Percentiles rank a stretch among this genome's conserved stretches.
Conservation (phyloP, 192 early-diverging fungal species). For the Podila horticola region DNA sequence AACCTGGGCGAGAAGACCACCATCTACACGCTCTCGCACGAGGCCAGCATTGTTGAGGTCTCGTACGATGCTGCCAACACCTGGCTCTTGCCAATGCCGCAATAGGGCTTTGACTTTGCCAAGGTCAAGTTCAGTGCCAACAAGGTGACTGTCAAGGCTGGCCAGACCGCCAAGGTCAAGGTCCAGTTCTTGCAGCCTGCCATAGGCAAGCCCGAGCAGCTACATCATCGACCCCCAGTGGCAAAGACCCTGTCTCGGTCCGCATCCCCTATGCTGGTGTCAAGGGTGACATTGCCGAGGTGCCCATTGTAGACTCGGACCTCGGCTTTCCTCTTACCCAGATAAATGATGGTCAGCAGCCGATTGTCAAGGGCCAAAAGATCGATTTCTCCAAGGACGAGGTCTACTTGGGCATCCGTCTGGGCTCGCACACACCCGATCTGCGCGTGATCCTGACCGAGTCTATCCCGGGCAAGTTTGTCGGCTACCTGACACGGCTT, state of each 20-base stretch:
- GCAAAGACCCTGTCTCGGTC: constrained; percentile 19
- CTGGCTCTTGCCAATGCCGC: constrained; percentile 40
- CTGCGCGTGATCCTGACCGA: no score
- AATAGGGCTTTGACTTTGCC: constrained; percentile 38
- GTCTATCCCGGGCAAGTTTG: no score
- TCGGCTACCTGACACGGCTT: no score
- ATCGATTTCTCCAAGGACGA: no score
- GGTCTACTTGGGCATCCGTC: no score
- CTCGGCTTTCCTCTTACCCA: constrained; percentile 6
- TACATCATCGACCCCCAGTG: constrained; percentile 46
- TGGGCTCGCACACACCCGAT: no score
- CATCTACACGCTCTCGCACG: constrained; percentile 49
- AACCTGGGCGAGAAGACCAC: constrained; percentile 38
- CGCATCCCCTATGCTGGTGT: constrained; percentile 42
- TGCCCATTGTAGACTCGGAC: constrained; percentile 30
- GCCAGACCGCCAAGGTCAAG: constrained; percentile 31
- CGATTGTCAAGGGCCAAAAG: no score
- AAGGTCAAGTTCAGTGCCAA: constrained; percentile 34
- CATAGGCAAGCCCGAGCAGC: constrained; percentile 17
- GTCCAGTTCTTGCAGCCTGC: constrained; percentile 52
- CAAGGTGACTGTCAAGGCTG: constrained; percentile 33
- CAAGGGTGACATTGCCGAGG: constrained; percentile 38
- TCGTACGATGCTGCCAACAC: constrained; percentile 26
- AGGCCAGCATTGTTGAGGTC: constrained; percentile 38
- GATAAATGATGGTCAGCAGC: no score